Percentiles rank a stretch among this genome's conserved stretches.
These are phyloP conservation scores for Ulmus americana DNA, from an alignment of 331 rosid species.

Conservation along the genomic window DNA sequence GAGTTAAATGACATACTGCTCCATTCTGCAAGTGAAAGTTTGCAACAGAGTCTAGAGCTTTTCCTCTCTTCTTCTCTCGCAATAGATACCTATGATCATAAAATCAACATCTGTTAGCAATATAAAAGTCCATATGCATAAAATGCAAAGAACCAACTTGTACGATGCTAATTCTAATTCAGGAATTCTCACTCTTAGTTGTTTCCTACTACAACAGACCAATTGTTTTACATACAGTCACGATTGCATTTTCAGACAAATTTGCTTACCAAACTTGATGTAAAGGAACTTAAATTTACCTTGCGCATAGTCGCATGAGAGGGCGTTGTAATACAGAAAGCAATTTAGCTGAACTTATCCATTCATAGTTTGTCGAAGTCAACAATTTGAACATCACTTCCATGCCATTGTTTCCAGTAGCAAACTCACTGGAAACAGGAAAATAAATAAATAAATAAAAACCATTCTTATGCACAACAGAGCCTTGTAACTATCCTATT, in stretches of 20 bases:
- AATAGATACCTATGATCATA: conserved; percentile 62
- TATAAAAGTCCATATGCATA: not conserved
- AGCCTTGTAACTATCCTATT: not conserved
- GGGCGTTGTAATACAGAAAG: conserved; percentile 47
- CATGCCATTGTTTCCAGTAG: conserved; percentile 60
- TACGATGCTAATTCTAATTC: conserved; percentile 16
- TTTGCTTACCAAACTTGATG: not conserved
- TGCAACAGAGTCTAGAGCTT: conserved; percentile 90
- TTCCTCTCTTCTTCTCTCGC: conserved; percentile 96
- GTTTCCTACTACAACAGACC: conserved; percentile 13
- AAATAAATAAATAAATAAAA: not conserved
- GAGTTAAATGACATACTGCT: conserved; percentile 54
- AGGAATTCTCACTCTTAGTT: conserved; percentile 1
- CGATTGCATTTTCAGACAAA: conserved; percentile 1
- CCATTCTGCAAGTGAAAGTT: conserved; percentile 98
- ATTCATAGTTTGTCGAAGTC: conserved; percentile 58
- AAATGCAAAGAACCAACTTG: not conserved
- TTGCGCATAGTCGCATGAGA: conserved; percentile 72
- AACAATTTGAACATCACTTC: conserved; percentile 66
- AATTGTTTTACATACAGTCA: conserved; percentile 4
- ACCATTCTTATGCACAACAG: conserved; percentile 11
- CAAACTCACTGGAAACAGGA: conserved; percentile 44
- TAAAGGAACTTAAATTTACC: conserved; percentile 31
- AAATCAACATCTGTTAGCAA: conserved; percentile 3
- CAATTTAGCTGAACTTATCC: conserved; percentile 54